These are phyloP conservation scores for Rhodotorula graminis DNA, from an alignment of 768 basidiomycete genomes.

Conservation along the genomic window DNA sequence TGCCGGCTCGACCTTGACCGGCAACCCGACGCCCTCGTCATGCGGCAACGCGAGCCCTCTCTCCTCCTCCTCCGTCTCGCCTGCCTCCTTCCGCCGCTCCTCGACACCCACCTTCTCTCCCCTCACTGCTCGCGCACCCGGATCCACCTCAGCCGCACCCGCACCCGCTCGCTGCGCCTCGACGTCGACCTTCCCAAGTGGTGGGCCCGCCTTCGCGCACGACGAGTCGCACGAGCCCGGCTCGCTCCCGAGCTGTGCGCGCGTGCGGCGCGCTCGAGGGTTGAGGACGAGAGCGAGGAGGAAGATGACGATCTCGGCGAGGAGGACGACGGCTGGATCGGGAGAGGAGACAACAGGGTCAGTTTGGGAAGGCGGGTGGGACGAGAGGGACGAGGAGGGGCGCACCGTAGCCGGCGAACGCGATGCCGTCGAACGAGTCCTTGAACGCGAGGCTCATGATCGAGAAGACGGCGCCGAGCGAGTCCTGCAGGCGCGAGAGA, in stretches of 20 bases:
- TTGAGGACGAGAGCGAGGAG: conserved; percentile 21
- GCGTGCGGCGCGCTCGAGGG: not conserved
- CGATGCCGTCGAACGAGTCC: conserved; percentile 12
- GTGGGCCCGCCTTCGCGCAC: too few relatives aligned
- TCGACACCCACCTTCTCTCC: not conserved
- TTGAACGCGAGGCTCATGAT: conserved; percentile 33
- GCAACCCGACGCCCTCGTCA: not conserved
- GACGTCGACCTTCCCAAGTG: not conserved
- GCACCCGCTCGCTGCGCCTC: not conserved
- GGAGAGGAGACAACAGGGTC: not conserved
- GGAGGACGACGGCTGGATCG: conserved; percentile 17
- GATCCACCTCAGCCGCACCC: too few relatives aligned
- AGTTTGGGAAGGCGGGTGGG: too few relatives aligned
- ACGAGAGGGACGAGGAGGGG: not conserved
- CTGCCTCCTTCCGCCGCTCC: not conserved
- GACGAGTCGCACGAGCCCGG: not conserved
- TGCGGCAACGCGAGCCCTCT: not conserved
- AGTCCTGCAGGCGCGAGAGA: not conserved
- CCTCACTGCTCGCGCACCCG: too few relatives aligned
- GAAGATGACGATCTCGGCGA: conserved; percentile 14
- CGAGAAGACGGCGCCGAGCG: conserved; percentile 32
- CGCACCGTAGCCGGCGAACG: conserved; percentile 27
- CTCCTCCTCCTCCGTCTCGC: not conserved
- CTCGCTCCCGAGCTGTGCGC: not conserved
- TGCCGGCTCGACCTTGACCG: not conserved